A percentile compares a stretch with the other conserved stretches of the same genome.
These are phyloP conservation scores for Quercus ilex DNA, from an alignment of 306 rosid genomes.

Conservation along the genomic window DNA sequence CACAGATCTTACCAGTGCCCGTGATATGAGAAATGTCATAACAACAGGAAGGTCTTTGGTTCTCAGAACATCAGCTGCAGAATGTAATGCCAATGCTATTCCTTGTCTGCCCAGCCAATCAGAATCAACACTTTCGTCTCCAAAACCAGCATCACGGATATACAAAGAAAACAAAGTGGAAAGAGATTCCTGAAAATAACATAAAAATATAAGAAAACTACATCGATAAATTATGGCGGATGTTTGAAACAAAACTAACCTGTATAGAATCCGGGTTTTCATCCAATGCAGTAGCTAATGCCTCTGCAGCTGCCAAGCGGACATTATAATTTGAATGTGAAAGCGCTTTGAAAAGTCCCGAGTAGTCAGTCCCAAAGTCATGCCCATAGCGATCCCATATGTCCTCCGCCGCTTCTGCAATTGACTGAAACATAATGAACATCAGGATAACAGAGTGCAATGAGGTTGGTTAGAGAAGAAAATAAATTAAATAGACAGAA, in stretches of 20 bases:
- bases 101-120: slow-evolving; percentile 98
- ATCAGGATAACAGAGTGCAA: slow-evolving; percentile 4
- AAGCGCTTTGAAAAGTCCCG: slow-evolving; percentile 85
- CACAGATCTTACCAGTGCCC: slow-evolving; percentile 69
- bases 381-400: slow-evolving; percentile 95
- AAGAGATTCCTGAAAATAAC: slow-evolving; percentile 70
- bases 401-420: slow-evolving; percentile 91
- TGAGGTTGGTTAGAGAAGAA: background rate
- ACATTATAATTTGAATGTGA: slow-evolving; percentile 77
- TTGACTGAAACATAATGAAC: slow-evolving; percentile 45
- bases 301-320: slow-evolving; percentile 90
- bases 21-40: slow-evolving; percentile 88
- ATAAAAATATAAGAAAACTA: slow-evolving; percentile 18
- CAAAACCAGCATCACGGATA: slow-evolving; percentile 64
- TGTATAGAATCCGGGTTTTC: slow-evolving; percentile 88
- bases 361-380: slow-evolving; percentile 88
- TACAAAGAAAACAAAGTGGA: slow-evolving; percentile 85
- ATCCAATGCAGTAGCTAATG: slow-evolving; percentile 93
- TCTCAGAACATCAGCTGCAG: slow-evolving; percentile 91
- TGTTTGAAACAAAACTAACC: slow-evolving; percentile 42
- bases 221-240: background rate
- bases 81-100: slow-evolving; percentile 76
- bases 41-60: slow-evolving; percentile 94
- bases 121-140: slow-evolving; percentile 64
- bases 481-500: background rate